A percentile compares a stretch with the other conserved stretches of the same genome.
phyloP scores from a whole-genome alignment of 768 basidiomycete genomes.

The Coprinopsis sp. region DNA sequence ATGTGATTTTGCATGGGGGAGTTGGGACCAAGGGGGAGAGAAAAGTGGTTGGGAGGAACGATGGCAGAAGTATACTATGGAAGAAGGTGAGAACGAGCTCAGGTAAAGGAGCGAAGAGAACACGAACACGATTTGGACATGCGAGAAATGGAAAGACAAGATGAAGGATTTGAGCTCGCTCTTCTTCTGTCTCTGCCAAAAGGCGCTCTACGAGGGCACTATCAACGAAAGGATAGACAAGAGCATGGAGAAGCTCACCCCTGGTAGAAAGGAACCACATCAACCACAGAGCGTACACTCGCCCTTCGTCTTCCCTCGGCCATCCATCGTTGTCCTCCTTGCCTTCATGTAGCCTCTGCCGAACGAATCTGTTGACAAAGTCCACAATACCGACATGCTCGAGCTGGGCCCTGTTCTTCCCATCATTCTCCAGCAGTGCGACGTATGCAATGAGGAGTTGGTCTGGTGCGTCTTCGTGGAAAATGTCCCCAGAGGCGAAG shows the following conservation, averaged over 20 bases:
- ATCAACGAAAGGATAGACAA: background rate
- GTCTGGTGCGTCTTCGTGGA: constrained; percentile 26
- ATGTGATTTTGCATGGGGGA: constrained; percentile 1
- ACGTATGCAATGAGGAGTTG: constrained; percentile 31
- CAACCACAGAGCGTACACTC: constrained; percentile 56
- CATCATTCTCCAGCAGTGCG: constrained; percentile 66
- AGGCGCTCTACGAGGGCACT: constrained; percentile 20
- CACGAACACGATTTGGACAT: constrained; percentile 4
- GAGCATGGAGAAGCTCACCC: background rate
- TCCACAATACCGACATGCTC: constrained; percentile 44
- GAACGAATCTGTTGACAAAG: constrained; percentile 44
- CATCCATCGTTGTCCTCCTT: constrained; percentile 39
- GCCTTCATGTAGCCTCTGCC: constrained; percentile 39
- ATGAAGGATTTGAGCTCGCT: constrained; percentile 26
- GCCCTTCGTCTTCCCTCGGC: constrained; percentile 47
- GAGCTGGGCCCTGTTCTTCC: constrained; percentile 57
- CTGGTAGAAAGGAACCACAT: constrained; percentile 50
- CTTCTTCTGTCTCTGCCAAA: constrained; percentile 17
- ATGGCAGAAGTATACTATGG: constrained; percentile 42
- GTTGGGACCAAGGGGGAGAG: constrained; percentile 36
- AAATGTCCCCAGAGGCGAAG: background rate
- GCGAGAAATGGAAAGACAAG: constrained; percentile 24
- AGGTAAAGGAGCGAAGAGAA: background rate
- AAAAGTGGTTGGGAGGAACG: constrained; percentile 58
- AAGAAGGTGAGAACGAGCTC: constrained; percentile 29